A percentile compares a stretch with the other conserved stretches of the same genome.
These are phyloP conservation scores for Mucor sp. DNA, from an alignment of 371 early-diverging fungal species.

Conservation along the genomic window DNA sequence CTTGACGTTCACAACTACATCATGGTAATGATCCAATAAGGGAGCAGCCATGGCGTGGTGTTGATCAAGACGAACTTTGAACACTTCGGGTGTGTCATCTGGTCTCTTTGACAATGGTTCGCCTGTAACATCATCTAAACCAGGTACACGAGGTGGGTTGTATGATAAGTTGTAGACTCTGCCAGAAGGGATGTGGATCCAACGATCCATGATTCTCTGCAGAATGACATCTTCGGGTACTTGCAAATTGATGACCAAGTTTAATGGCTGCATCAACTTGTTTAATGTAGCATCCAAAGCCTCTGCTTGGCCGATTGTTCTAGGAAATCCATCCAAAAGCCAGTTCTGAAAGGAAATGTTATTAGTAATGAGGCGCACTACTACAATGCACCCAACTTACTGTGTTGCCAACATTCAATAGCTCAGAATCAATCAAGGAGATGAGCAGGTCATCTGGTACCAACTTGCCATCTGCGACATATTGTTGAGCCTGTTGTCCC, in stretches of 20 bases:
- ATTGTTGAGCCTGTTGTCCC: conserved; percentile 66
- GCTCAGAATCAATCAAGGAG: conserved; percentile 71
- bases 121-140: conserved; percentile 93
- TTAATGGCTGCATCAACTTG: conserved; percentile 63
- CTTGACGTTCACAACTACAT: conserved; percentile 65
- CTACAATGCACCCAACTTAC: conserved; percentile 19
- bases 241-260: conserved; percentile 86
- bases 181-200: conserved; percentile 93
- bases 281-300: conserved; percentile 71
- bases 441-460: conserved; percentile 84
- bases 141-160: conserved; percentile 87
- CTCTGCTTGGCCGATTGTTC: conserved; percentile 87
- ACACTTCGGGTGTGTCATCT: conserved; percentile 91
- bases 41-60: conserved; percentile 78
- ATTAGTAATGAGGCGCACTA: not conserved
- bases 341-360: conserved; percentile 52
- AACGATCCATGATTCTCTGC: conserved; percentile 91
- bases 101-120: conserved; percentile 86
- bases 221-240: conserved; percentile 93
- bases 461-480: conserved; percentile 59
- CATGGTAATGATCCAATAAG: conserved; percentile 78
- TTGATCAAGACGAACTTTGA: conserved; percentile 78
- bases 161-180: conserved; percentile 92
- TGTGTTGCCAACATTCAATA: conserved; percentile 52
- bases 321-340: conserved; percentile 97